Conservation (phyloP, 129 eudicot species). For the Helichrysum umbraculigerum region DNA sequence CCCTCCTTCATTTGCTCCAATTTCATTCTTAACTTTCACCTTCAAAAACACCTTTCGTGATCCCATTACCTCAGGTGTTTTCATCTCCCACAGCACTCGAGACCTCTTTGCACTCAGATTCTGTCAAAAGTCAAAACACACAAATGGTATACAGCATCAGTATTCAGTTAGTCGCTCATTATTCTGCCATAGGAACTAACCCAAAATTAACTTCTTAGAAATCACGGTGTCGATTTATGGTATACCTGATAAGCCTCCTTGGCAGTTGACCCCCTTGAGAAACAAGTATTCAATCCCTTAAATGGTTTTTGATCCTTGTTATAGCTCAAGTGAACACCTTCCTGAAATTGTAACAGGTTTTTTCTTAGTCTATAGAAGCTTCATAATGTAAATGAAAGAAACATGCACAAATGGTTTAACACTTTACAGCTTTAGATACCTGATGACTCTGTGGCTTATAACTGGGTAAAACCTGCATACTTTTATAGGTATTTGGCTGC, state of each 20-base stretch:
- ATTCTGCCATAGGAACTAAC: background rate
- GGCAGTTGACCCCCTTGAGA: conserved; percentile 16
- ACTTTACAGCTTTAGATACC: conserved; percentile 17
- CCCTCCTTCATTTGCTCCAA: conserved; percentile 19
- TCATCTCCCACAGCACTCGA: background rate
- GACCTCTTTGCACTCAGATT: conserved; percentile 14
- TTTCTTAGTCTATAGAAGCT: background rate
- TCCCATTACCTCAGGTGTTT: conserved; percentile 6
- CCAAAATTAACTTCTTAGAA: background rate
- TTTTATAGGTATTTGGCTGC: conserved; percentile 21
- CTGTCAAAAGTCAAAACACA: conserved; percentile 22
- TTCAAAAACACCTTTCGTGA: conserved; percentile 15
- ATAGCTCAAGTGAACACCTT: conserved; percentile 25
- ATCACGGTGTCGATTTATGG: background rate
- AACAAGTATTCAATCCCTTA: conserved; percentile 6
- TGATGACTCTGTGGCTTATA: conserved; percentile 19
- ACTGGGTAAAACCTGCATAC: conserved; percentile 23
- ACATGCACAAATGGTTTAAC: background rate
- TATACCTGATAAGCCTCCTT: conserved; percentile 23
- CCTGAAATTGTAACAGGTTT: conserved; percentile 6
- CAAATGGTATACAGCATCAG: background rate
- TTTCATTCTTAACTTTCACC: conserved; percentile 20
- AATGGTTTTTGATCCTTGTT: conserved; percentile 21
- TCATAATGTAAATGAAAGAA: background rate
- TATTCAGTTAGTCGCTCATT: background rate